Base-by-base conservation (phyloP, 495 filamentous ascomycete genomes). In the Rusavskia elegans region DNA sequence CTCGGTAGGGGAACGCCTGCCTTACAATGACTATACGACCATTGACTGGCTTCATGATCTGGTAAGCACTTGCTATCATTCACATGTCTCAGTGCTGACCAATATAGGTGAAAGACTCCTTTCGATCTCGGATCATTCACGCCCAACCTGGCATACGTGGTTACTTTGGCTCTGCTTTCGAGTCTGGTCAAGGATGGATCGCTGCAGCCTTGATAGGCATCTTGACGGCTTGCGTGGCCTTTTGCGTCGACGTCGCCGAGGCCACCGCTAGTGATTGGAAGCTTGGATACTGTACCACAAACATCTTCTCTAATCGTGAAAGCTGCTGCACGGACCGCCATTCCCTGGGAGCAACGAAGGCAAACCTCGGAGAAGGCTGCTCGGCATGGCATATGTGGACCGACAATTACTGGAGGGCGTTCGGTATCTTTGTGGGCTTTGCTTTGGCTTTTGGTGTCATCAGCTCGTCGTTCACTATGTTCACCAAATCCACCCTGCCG, bases 41-140 rank as follows among this genome's bases (percentile, higher is more conserved):
- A 74, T 77, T 56, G 76, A 80, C 59, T 79, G 74, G 73, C 66
- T 78, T 48, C 76, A 78, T 59, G 76, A 78, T 55, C 58, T 80
- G 53, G 75, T 75, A 51, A 32, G 32, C 8, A 17, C 6, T 19
- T 10, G 8, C 10, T 35, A 13, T 14, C 8, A 35, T 14, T 14
- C 32, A 14, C 11, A 35, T 2, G 5, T 35, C 32, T 35, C 32
- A 37, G n/a, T 46, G 37, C 16, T 25, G n/a, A 53, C n/a, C 14
- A 50, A 14, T 2, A 49, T 46, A 74, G 71, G 67, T 78, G 63
- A 78, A 78, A 64, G 72, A 76, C 53, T 74, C 75, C n/a, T 76
- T 71, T 57, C 72, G 75, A 19, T 66, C 62, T 51, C 65, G 74
- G 36, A 55, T 58, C 50, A 56, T 78, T 40, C 65, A 67, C 48